phyloP scores from a whole-genome alignment of 192 early-diverging fungal genomes.

The Borealophlyctis nickersoniae region DNA sequence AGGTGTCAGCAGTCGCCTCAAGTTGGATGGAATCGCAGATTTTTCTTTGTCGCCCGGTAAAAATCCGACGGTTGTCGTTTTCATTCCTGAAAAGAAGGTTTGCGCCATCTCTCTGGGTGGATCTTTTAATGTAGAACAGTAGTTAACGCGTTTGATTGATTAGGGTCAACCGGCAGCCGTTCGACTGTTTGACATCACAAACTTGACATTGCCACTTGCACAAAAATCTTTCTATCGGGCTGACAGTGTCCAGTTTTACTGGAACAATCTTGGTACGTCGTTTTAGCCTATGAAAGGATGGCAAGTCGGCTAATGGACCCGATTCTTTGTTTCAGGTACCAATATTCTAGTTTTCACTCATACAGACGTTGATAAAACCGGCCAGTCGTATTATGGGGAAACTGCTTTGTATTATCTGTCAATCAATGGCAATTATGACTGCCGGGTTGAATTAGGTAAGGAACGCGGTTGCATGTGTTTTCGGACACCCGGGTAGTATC shows the following conservation, averaged over 20 bases:
- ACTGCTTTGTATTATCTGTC: slow-evolving; percentile 89
- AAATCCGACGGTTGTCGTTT: slow-evolving; percentile 77
- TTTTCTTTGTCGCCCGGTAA: slow-evolving; percentile 91
- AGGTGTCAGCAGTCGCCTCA: slow-evolving; percentile 53
- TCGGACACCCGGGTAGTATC: too few species aligned
- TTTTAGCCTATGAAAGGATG: too few species aligned
- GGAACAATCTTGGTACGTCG: slow-evolving; percentile 78
- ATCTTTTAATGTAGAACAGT: slow-evolving; percentile 7
- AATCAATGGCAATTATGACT: slow-evolving; percentile 88
- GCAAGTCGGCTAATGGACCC: not conserved
- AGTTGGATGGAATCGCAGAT: slow-evolving; percentile 71
- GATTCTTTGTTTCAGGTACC: slow-evolving; percentile 44
- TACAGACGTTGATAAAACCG: slow-evolving; percentile 94
- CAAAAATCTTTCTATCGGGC: slow-evolving; percentile 96
- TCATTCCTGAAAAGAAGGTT: slow-evolving; percentile 75
- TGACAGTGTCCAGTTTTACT: slow-evolving; percentile 87
- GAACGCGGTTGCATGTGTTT: slow-evolving; percentile 17
- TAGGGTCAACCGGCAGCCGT: slow-evolving; percentile 83
- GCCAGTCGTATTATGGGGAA: slow-evolving; percentile 97
- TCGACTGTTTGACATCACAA: slow-evolving; percentile 78
- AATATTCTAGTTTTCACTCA: slow-evolving; percentile 86
- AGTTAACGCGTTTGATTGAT: slow-evolving; percentile 34
- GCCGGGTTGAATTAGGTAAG: slow-evolving; percentile 70
- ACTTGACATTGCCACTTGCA: slow-evolving; percentile 66
- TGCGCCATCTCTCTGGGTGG: too few species aligned